Evolutionary conservation across 1,284 basidiomycete genomes (phyloP).

Genomic region (Blastosporella zonata): DNA sequence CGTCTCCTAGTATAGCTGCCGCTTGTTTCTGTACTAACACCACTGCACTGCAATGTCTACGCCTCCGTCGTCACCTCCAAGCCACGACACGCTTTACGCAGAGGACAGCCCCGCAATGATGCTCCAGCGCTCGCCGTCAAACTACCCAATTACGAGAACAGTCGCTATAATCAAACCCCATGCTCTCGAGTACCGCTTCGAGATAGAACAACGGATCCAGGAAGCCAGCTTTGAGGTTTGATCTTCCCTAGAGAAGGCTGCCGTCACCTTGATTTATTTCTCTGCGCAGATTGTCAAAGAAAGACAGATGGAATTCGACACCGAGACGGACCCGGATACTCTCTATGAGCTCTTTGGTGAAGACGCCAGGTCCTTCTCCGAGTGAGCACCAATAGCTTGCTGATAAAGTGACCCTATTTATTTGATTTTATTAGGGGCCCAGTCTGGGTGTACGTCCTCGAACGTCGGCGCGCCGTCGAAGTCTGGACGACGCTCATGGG

Average conservation of each 20-base stretch:
- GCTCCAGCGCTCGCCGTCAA: conserved; percentile 14
- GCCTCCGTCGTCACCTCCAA: conserved; percentile 10
- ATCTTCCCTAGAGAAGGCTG: conserved; percentile 12
- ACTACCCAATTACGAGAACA: conserved; percentile 50
- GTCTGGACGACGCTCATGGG: conserved; percentile 76
- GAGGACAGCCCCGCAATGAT: conserved; percentile 18
- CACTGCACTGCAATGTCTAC: conserved; percentile 12
- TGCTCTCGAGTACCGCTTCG: conserved; percentile 65
- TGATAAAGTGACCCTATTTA: conserved; percentile 7
- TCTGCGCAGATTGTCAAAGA: conserved; percentile 73
- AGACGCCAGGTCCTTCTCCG: conserved; percentile 65
- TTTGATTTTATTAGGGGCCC: conserved; percentile 51
- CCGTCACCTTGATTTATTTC: conserved; percentile 5
- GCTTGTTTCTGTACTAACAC: not conserved
- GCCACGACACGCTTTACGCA: conserved; percentile 11
- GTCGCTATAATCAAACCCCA: conserved; percentile 78
- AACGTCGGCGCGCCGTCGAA: conserved; percentile 72
- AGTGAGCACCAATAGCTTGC: conserved; percentile 45
- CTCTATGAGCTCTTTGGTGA: conserved; percentile 74
- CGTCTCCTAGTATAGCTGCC: not conserved
- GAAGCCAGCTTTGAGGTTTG: conserved; percentile 75
- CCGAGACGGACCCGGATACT: conserved; percentile 72
- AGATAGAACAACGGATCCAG: conserved; percentile 71
- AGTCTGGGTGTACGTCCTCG: conserved; percentile 84
- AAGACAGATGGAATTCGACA: conserved; percentile 79